Evolutionary conservation across 257 asterid species (phyloP).

Genomic region (Cynanchum wilfordii): DNA sequence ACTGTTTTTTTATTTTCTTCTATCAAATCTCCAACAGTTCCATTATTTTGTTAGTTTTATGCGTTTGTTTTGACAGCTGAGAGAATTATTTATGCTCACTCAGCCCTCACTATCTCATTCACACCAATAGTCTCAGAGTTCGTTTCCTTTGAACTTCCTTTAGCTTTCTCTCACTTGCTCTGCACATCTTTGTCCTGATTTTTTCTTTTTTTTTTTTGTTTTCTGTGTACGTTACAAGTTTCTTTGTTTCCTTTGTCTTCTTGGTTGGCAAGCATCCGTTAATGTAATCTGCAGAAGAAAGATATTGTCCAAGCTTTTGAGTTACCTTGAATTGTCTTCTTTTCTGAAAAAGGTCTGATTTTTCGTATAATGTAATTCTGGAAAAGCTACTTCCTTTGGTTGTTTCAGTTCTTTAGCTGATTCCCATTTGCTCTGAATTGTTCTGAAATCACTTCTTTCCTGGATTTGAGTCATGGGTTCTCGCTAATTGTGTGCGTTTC

Average conservation of each 20-base stretch:
- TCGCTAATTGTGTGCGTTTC: constrained; percentile 14
- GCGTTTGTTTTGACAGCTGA: constrained; percentile 16
- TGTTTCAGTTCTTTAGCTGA: not conserved
- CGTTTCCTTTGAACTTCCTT: constrained; percentile 15
- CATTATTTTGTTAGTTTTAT: constrained; percentile 8
- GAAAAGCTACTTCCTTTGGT: constrained; percentile 6
- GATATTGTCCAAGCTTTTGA: not conserved
- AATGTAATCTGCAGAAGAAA: not conserved
- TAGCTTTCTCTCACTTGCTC: constrained; percentile 3
- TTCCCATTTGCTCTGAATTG: constrained; percentile 18
- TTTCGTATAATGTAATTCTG: constrained; percentile 17
- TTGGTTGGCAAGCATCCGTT: constrained; percentile 1
- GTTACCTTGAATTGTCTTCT: constrained; percentile 11
- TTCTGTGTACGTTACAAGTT: constrained; percentile 1
- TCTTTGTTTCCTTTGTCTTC: not conserved
- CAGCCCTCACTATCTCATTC: constrained; percentile 22
- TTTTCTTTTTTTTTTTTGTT: not conserved
- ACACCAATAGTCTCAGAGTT: constrained; percentile 14
- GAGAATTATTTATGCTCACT: constrained; percentile 23
- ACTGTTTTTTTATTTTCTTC: not conserved
- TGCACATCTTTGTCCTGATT: constrained; percentile 10
- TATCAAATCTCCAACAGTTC: constrained; percentile 6
- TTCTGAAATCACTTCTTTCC: not conserved
- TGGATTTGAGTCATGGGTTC: constrained; percentile 15
- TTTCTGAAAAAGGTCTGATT: constrained; percentile 6